Conservation (phyloP, 352 stramenopile species). For the Pythium pectinolyticum region DNA sequence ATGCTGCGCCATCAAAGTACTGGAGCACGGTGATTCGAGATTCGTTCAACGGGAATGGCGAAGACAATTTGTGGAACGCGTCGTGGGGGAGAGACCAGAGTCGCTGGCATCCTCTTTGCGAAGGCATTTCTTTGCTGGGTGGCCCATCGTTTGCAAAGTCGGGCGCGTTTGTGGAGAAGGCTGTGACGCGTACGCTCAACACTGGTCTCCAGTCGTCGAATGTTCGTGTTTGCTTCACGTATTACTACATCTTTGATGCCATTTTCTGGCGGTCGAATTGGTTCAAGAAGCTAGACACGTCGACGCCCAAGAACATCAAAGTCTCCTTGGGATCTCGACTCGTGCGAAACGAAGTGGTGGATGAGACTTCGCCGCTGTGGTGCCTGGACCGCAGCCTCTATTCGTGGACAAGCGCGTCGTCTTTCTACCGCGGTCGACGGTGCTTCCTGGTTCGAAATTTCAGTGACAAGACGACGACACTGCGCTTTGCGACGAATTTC, state of each 20-base stretch:
- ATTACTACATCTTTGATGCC: conserved; percentile 61
- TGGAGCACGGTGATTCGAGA: conserved; percentile 51
- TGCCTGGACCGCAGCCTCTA: conserved; percentile 37
- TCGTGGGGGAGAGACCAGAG: conserved; percentile 45
- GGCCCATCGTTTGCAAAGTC: conserved; percentile 34
- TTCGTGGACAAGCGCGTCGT: conserved; percentile 21
- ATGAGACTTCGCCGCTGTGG: conserved; percentile 40
- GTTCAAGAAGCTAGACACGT: conserved; percentile 31
- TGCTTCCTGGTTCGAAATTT: conserved; percentile 47
- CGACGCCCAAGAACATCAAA: conserved; percentile 42
- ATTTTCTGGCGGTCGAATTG: conserved; percentile 21
- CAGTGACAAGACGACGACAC: conserved; percentile 33
- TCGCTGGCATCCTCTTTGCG: conserved; percentile 49
- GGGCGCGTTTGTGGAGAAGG: conserved; percentile 47
- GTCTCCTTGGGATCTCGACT: conserved; percentile 47
- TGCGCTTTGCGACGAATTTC: conserved; percentile 51
- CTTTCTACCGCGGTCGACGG: conserved; percentile 40
- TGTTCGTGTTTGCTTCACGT: conserved; percentile 56
- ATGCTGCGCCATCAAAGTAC: conserved; percentile 44
- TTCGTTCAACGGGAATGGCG: conserved; percentile 56
- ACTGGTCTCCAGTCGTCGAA: conserved; percentile 38
- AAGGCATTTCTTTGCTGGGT: conserved; percentile 52
- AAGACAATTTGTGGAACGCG: conserved; percentile 55
- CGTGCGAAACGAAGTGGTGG: conserved; percentile 39
- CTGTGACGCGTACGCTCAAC: conserved; percentile 28